Evolutionary conservation across 192 early-diverging fungal species (phyloP), one percentile per base, ranked within the genome.

Genomic region (Cetraspora pellucida): DNA sequence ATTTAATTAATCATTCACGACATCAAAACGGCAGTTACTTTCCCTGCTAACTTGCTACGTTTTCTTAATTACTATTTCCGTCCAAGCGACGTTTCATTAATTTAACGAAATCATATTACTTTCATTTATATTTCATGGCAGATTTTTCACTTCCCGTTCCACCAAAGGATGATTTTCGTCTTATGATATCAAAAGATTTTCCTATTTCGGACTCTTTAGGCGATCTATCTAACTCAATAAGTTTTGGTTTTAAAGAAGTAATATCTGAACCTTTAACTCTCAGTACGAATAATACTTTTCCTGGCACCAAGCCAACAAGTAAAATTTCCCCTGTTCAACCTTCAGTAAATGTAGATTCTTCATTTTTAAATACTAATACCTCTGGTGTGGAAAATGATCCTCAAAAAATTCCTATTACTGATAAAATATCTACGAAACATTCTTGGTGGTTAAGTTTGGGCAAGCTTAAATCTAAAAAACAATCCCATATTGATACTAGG

Each of bases 361-460:
- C 28, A 17, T 27, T 52, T 50, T 10, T 70, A 16, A n/a, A 66
- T 44, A 13, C 28, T 17, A 8, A 17, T 2, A 5, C 23, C 25
- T 8, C 27, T 50, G 17, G 1, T 19, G 14, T 23, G 28, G 47
- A 50, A 25, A 16, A 70, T 70, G 23, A 70, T 50, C 46, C 23
- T 17, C 21, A 21, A 47, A 19, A 25, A 19, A 50, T 49, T 16
- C 0, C 47, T 27, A 45, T 19, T 43, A n/a, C 68, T 25, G 23
- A 52, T 49, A 28, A 45, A 2, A 49, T 70, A 23, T 52, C 47
- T 14, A 28, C 68, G 13, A 70, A 70, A 47, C 1, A 47, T 10
- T 69, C 68, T 1, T 52, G 44, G 46, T 70, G 68, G 68, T 70
- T 70, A 70, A 70, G 68, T 31, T 70, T n/a, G 68, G 47, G 68